Evolutionary conservation across 768 basidiomycete species (phyloP), one percentile per base, ranked within the genome.

Genomic region (Tulasnella sp.): DNA sequence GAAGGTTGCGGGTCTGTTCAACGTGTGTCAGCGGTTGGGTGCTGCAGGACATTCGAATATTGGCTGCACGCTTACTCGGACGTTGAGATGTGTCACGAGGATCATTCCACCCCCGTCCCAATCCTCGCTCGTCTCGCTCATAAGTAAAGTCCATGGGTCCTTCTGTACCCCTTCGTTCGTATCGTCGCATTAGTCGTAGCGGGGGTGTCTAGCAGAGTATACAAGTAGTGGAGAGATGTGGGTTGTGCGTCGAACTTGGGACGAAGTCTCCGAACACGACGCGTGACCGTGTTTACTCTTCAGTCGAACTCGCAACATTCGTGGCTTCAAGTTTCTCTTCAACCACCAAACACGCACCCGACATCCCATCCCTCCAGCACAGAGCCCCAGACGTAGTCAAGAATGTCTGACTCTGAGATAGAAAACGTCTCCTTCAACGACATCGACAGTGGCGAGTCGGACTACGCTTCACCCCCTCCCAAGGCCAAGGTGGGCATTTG

Each of bases 111-210:
- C 91, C 89, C 36, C 90, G 74, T 31, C 89, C 93, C 92, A 93
- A 2, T 88, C 89, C 2, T 91, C 90, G 83, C 87, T 90, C 78
- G 87, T 85, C 48, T 85, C 84, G 77, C 84, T 87, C 80, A 84
- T 89, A 21, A 89, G 95, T 91, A 85, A 91, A 96, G 85, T 96
- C 94, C 94, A 96, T 96, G 5, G 94, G 94, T 3, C 92, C 93
- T 83, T 95, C 94, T 74, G 87, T 93, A 18, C 92, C 92, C 82
- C 92, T 89, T 77, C 44, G 42, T 46, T 80, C 80, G 27, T 4
- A 77, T 62, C 52, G 76, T 77, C 76, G 52, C 76, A 77, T 77
- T n/a, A 10, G 58, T 62, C 36, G 73, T 62, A 27, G 31, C 58
- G 31, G 58, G 31, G 58, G n/a, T n/a, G n/a, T 62, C n/a, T 34